These are phyloP conservation scores for Ustilago esculenta DNA, from an alignment of 1,284 basidiomycete species.

Conservation along the genomic window DNA sequence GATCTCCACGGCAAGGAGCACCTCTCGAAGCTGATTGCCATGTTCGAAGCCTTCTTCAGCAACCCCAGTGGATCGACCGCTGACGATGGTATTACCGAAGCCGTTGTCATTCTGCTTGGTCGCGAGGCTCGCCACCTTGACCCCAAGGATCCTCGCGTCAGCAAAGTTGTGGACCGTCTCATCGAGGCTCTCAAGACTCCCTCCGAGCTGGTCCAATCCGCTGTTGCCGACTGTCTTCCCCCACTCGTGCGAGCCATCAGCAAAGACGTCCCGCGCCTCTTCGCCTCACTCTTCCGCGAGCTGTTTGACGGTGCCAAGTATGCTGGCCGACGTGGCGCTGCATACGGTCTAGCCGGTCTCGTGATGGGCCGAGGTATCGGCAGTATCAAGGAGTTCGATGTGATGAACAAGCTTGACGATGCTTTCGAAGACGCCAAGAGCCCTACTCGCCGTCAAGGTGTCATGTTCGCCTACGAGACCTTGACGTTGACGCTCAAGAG, in stretches of 20 bases:
- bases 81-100: constrained; percentile 77
- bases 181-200: constrained; percentile 92
- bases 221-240: constrained; percentile 88
- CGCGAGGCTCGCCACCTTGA: constrained; percentile 89
- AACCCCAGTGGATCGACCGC: constrained; percentile 56
- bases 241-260: constrained; percentile 82
- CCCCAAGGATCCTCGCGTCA: constrained; percentile 68
- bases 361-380: constrained; percentile 88
- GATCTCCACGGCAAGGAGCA: constrained; percentile 82
- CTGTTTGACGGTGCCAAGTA: constrained; percentile 75
- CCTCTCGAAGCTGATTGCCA: constrained; percentile 79
- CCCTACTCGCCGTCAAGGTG: constrained; percentile 87
- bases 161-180: constrained; percentile 82
- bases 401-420: constrained; percentile 78
- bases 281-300: constrained; percentile 78
- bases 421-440: constrained; percentile 90
- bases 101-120: constrained; percentile 92
- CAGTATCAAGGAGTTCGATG: constrained; percentile 83
- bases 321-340: constrained; percentile 89
- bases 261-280: constrained; percentile 70
- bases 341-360: constrained; percentile 93
- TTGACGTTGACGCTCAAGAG: constrained; percentile 86
- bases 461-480: constrained; percentile 89
- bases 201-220: constrained; percentile 94
- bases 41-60: constrained; percentile 84